A percentile compares a stretch with the other conserved stretches of the same genome.
These are phyloP conservation scores for Phlyctochytrium arcticum DNA, from an alignment of 192 early-diverging fungal species.

Conservation along the genomic window DNA sequence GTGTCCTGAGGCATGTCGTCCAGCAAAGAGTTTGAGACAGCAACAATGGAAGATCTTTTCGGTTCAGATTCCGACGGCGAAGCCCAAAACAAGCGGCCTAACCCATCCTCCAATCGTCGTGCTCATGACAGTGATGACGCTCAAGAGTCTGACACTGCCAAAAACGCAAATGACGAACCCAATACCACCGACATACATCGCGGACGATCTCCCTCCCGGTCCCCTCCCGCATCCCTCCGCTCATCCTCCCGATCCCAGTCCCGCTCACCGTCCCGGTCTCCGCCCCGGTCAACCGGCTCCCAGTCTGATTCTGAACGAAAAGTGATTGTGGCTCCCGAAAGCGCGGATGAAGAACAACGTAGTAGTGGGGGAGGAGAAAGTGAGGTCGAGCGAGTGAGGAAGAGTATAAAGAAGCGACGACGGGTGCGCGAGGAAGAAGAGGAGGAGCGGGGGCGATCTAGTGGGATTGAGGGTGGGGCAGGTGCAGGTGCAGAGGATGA, in stretches of 20 bases:
- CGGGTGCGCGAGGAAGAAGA: too few relatives aligned
- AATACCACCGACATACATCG: too few relatives aligned
- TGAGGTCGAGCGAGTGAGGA: not conserved
- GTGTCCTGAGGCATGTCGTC: too few relatives aligned
- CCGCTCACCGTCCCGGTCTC: too few relatives aligned
- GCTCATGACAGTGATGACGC: not conserved
- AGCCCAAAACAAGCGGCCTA: not conserved
- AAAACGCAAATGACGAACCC: not conserved
- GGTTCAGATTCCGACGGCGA: constrained; percentile 11
- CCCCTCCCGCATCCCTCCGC: not conserved
- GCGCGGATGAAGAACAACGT: not conserved
- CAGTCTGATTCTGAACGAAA: not conserved
- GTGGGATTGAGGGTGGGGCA: not conserved
- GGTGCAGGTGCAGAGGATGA: not conserved
- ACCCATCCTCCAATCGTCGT: not conserved
- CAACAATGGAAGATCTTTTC: constrained; percentile 2
- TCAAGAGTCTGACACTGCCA: not conserved
- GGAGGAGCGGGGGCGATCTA: too few relatives aligned
- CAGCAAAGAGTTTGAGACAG: too few relatives aligned
- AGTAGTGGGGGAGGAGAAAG: not conserved
- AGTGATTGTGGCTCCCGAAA: not conserved
- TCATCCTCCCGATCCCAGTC: not conserved
- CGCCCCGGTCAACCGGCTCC: too few relatives aligned
- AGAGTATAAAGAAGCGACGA: too few relatives aligned
- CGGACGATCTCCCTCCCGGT: constrained; percentile 4